Base-by-base conservation (phyloP, 2,329 filamentous ascomycete genomes). In the Sporothrix sp. region DNA sequence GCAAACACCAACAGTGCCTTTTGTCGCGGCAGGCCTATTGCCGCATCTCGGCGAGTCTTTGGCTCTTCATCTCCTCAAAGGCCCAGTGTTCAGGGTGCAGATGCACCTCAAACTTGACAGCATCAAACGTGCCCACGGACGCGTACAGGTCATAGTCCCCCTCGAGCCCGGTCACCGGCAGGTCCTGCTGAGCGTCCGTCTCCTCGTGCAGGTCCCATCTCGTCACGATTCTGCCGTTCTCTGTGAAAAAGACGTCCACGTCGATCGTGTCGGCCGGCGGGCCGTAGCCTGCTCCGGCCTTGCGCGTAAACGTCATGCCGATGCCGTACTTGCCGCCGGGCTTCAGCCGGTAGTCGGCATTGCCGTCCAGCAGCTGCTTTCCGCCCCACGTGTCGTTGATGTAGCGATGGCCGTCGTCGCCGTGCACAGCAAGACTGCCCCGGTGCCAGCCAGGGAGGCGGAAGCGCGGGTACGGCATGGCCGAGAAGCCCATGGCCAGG, bases 361-460 rank as follows among this genome's bases (percentile, higher is more conserved):
- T 81, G 56, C 14, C 14, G 27, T 27, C 44, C 1, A 38, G 20
- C 20, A 90, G 90, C 51, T 79, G 71, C 55, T 78, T 77, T 16
- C 87, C 87, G 20, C 87, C 86, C 71, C 76, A 84, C 7, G 74
- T 73, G 63, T 91, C 84, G 61, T 89, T 87, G 59, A 88, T 73
- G 63, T 84, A 93, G 63, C 77, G 76, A 59, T 83, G 75, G 0
- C 87, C 87, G 63, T 91, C 87, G 63, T 91, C 87, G 42, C 83
- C 81, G 62, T 91, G 87, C n/a, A 91, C 79, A 1, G 74, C 87
- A 13, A 90, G 61, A 56, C 79, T 84, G 16, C 78, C 86, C 30
- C 86, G 76, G 62, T 93, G 84, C 87, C 86, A 91, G 2, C 87
- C 87, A 0, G 87, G 87, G 53, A 90, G 74, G 7, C 87, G 76